Conservation (phyloP, 495 filamentous ascomycete genomes). For the Cercophora scortea region DNA sequence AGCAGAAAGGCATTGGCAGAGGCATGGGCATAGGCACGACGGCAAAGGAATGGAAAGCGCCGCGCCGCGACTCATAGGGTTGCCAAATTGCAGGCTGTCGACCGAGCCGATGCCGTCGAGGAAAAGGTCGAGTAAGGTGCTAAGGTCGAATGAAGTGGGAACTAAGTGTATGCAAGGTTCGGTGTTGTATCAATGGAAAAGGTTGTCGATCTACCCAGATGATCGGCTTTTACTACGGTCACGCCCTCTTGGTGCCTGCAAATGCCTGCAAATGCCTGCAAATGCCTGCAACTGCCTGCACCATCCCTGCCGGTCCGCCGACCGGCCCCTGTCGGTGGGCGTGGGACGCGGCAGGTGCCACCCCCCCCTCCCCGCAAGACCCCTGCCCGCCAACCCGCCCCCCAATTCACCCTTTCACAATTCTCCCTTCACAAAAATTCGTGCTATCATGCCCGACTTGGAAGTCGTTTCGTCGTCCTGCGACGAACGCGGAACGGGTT, state of each 20-base stretch:
- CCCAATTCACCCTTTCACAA: background rate
- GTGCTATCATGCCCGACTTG: constrained; percentile 3
- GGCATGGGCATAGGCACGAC: too few relatives aligned
- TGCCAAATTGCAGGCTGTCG: constrained; percentile 9
- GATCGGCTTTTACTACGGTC: constrained; percentile 21
- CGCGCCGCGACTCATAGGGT: background rate
- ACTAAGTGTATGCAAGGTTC: constrained; percentile 28
- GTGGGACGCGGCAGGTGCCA: background rate
- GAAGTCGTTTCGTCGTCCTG: background rate
- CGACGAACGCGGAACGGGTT: background rate
- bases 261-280: constrained; percentile 2
- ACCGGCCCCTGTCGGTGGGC: background rate
- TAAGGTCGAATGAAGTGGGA: constrained; percentile 12
- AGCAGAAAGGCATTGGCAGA: too few relatives aligned
- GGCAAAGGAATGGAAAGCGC: background rate
- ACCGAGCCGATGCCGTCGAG: constrained; percentile 6
- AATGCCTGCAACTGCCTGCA: background rate
- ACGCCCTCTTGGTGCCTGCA: constrained; percentile 11
- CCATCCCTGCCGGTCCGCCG: too few relatives aligned
- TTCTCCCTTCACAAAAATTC: constrained; percentile 2
- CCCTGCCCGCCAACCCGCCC: background rate
- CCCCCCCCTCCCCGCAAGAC: background rate
- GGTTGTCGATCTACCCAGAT: constrained; percentile 22
- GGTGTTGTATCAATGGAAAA: constrained; percentile 24
- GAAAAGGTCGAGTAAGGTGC: constrained; percentile 8